A percentile compares a stretch with the other conserved stretches of the same genome.
These are phyloP conservation scores for Pseudohalonectria lignicola DNA, from an alignment of 2,329 filamentous ascomycete species.

Conservation along the genomic window DNA sequence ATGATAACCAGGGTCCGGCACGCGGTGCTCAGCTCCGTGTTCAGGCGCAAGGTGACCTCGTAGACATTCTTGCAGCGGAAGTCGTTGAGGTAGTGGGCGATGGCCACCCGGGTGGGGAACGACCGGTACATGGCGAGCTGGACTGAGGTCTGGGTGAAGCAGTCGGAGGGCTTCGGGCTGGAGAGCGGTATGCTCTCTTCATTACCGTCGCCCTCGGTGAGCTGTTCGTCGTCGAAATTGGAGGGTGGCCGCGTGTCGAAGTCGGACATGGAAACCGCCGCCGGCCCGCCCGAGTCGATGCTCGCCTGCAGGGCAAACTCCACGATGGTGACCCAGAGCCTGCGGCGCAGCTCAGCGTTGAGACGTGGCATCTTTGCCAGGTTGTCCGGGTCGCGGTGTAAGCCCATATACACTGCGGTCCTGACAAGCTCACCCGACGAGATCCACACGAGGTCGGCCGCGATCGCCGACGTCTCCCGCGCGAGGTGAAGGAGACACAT, in stretches of 20 bases:
- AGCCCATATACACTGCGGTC: constrained; percentile 35
- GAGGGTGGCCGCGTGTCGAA: constrained; percentile 36
- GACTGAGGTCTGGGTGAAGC: constrained; percentile 35
- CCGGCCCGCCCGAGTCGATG: constrained; percentile 31
- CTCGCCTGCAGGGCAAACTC: constrained; percentile 35
- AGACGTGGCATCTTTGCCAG: constrained; percentile 22
- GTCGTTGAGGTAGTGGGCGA: constrained; percentile 34
- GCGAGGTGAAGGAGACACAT: constrained; percentile 40
- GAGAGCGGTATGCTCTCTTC: constrained; percentile 5
- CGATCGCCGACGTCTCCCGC: constrained; percentile 27
- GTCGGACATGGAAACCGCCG: constrained; percentile 29
- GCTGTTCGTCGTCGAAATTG: constrained; percentile 39
- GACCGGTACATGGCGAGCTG: constrained; percentile 33
- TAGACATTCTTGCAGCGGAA: constrained; percentile 30
- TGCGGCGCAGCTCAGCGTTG: constrained; percentile 33
- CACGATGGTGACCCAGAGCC: constrained; percentile 41
- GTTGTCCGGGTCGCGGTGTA: constrained; percentile 34
- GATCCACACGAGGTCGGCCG: constrained; percentile 37
- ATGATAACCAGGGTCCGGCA: constrained; percentile 21
- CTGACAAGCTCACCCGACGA: constrained; percentile 30
- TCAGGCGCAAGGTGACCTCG: constrained; percentile 33
- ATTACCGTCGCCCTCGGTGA: constrained; percentile 16
- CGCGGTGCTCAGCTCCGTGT: constrained; percentile 28
- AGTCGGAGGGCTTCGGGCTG: constrained; percentile 17
- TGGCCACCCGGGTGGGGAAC: constrained; percentile 28